These are phyloP conservation scores for Podospora didyma DNA, from an alignment of 495 filamentous ascomycete genomes.

Conservation along the genomic window DNA sequence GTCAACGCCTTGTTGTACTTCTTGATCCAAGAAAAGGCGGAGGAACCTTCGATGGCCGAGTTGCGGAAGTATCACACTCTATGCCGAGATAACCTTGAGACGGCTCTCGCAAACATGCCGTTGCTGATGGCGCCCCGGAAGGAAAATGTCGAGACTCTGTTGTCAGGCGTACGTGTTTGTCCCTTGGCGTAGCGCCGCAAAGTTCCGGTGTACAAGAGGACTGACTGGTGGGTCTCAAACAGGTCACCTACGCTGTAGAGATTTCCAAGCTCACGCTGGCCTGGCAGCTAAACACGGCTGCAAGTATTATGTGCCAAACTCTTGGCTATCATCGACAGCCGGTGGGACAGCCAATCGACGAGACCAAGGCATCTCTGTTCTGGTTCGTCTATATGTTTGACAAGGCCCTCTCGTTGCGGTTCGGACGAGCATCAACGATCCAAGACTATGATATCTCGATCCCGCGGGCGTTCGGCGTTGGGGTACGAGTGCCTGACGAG, in stretches of 20 bases:
- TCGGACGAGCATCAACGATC: constrained; percentile 57
- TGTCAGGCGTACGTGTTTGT: constrained; percentile 45
- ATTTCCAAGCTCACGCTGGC: constrained; percentile 59
- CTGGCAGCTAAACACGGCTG: constrained; percentile 57
- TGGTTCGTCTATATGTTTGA: constrained; percentile 62
- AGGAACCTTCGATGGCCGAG: constrained; percentile 24
- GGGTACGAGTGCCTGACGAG: constrained; percentile 24
- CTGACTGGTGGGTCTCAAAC: not conserved
- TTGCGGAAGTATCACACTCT: constrained; percentile 37
- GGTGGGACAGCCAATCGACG: constrained; percentile 35
- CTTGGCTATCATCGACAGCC: constrained; percentile 60
- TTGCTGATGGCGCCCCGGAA: constrained; percentile 54
- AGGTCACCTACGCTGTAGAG: constrained; percentile 55
- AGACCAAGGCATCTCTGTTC: constrained; percentile 48
- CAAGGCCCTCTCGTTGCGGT: constrained; percentile 57
- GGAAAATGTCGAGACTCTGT: constrained; percentile 57
- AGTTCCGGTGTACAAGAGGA: not conserved
- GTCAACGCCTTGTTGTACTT: constrained; percentile 55
- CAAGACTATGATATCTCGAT: constrained; percentile 64
- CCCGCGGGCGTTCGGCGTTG: constrained; percentile 29
- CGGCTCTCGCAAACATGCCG: constrained; percentile 51
- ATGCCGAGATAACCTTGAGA: constrained; percentile 57
- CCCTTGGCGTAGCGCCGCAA: not conserved
- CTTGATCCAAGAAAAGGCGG: constrained; percentile 49
- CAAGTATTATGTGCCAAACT: constrained; percentile 57